These are phyloP conservation scores for Flammula alnicola DNA, from an alignment of 1,284 basidiomycete species.

Conservation along the genomic window DNA sequence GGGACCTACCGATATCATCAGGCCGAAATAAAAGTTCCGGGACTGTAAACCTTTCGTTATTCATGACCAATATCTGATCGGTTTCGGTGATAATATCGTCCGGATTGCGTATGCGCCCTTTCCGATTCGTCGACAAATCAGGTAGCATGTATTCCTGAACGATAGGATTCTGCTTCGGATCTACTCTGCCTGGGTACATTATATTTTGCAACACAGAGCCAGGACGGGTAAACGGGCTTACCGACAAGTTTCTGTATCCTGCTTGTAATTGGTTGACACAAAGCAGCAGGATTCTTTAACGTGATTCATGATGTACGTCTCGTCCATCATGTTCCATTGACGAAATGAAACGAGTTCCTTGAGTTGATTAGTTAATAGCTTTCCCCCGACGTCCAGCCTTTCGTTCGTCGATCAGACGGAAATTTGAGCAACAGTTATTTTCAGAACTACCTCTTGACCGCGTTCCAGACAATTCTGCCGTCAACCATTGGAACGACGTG, in stretches of 20 bases:
- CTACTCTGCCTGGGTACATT: slow-evolving; percentile 39
- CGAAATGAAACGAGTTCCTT: slow-evolving; percentile 93
- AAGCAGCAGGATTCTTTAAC: slow-evolving; percentile 91
- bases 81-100: slow-evolving; percentile 59
- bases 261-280: slow-evolving; percentile 75
- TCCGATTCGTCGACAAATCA: slow-evolving; percentile 77
- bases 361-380: slow-evolving; percentile 92
- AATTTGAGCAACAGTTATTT: slow-evolving; percentile 11
- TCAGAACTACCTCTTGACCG: slow-evolving; percentile 76
- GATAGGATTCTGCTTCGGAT: slow-evolving; percentile 65
- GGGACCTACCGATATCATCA: slow-evolving; percentile 78
- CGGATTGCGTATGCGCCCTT: slow-evolving; percentile 65
- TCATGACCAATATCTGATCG: slow-evolving; percentile 86
- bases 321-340: slow-evolving; percentile 98
- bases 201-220: slow-evolving; percentile 7
- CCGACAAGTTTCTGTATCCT: slow-evolving; percentile 83
- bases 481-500: slow-evolving; percentile 87
- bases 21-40: slow-evolving; percentile 91
- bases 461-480: slow-evolving; percentile 76
- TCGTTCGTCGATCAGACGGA: slow-evolving; percentile 23
- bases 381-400: slow-evolving; percentile 93
- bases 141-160: slow-evolving; percentile 90
- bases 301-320: slow-evolving; percentile 90
- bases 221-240: slow-evolving; percentile 41
- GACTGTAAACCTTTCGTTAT: slow-evolving; percentile 88